These are phyloP conservation scores for Platanthera zijinensis DNA, from an alignment of 106 monocot genomes.

Conservation along the genomic window DNA sequence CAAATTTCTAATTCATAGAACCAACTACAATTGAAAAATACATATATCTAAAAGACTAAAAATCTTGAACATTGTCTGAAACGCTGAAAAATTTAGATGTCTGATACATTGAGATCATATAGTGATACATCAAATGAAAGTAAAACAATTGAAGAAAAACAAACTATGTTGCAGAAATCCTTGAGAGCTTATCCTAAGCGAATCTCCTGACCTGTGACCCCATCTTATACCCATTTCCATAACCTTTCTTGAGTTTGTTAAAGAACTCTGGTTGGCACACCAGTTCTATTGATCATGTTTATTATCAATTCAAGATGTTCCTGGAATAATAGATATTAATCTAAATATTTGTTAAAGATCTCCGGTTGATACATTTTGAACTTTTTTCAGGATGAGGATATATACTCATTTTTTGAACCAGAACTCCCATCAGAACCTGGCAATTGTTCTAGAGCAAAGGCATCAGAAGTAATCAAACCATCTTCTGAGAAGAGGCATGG, in stretches of 20 bases:
- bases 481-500: slow-evolving; percentile 34
- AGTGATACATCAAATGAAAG: neutral
- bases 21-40: too few species aligned
- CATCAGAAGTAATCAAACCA: slow-evolving; percentile 33
- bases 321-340: too few species aligned
- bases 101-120: neutral
- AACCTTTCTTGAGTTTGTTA: neutral
- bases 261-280: neutral
- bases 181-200: neutral
- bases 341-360: neutral
- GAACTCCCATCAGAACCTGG: slow-evolving; percentile 74
- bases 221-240: neutral
- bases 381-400: slow-evolving; percentile 74
- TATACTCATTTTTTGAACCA: slow-evolving; percentile 89
- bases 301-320: too few species aligned
- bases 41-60: too few species aligned
- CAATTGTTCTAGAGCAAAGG: slow-evolving; percentile 46
- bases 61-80: too few species aligned
- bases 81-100: too few species aligned
- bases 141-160: neutral
- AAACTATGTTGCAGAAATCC: neutral
- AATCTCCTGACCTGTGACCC: neutral
- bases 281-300: too few species aligned
- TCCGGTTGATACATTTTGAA: neutral
- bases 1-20: too few species aligned